Evolutionary conservation across 345 rosid species (phyloP).

Genomic region (Melaleuca alternifolia): DNA sequence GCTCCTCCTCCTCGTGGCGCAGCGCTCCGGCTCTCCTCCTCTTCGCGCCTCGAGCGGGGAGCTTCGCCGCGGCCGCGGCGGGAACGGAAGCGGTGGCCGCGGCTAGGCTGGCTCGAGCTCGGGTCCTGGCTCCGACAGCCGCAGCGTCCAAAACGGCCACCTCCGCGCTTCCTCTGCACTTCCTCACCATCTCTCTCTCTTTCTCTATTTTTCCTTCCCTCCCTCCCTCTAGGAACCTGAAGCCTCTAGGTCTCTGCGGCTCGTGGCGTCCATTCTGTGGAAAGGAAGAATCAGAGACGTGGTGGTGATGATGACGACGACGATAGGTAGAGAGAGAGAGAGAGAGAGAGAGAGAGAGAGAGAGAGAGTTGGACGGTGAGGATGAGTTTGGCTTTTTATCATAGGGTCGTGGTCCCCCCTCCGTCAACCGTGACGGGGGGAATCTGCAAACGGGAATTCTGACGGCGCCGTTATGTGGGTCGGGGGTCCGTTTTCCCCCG

Average conservation of each 20-base stretch:
- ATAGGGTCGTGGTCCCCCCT: slow-evolving; percentile 28
- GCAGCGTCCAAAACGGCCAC: slow-evolving; percentile 14
- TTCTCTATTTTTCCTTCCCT: not conserved
- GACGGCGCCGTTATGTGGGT: slow-evolving; percentile 75
- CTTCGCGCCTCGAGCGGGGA: not conserved
- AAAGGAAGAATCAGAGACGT: not conserved
- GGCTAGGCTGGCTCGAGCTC: slow-evolving; percentile 14
- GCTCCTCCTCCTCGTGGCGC: slow-evolving; percentile 1
- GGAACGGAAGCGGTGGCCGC: not conserved
- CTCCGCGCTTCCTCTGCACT: slow-evolving; percentile 14
- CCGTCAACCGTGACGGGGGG: slow-evolving; percentile 47
- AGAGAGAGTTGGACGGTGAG: slow-evolving; percentile 22
- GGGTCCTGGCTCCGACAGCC: slow-evolving; percentile 20
- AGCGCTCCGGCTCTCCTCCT: slow-evolving; percentile 4
- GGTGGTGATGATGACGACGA: not conserved
- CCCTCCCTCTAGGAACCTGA: not conserved
- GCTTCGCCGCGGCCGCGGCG: not conserved
- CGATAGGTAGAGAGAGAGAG: not conserved
- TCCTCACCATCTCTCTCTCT: slow-evolving; percentile 27
- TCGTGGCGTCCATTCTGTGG: not conserved
- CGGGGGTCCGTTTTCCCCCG: not conserved
- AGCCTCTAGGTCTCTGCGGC: not conserved
- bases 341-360: not conserved
- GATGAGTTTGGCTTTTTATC: slow-evolving; percentile 7
- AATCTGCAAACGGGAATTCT: slow-evolving; percentile 46